Evolutionary conservation across 768 basidiomycete species (phyloP).

Genomic region (Mycena rebaudengoi): DNA sequence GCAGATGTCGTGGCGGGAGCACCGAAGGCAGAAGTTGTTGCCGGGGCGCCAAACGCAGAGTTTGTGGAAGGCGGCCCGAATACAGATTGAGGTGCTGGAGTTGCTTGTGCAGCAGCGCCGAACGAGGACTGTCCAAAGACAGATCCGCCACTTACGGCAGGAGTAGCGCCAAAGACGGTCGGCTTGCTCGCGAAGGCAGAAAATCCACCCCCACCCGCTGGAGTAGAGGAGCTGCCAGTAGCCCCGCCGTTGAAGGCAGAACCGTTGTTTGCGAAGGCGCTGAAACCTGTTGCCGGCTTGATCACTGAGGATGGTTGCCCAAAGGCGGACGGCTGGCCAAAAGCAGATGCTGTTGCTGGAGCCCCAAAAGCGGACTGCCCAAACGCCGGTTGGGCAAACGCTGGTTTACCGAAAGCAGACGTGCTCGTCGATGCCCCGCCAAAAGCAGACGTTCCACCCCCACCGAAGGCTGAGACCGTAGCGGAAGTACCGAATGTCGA

Average conservation of each 20-base stretch:
- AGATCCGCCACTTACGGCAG: constrained; percentile 25
- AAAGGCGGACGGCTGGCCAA: constrained; percentile 37
- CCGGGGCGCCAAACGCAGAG: constrained; percentile 29
- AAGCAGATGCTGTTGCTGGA: constrained; percentile 9
- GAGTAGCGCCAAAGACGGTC: constrained; percentile 23
- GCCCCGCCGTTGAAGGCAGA: constrained; percentile 23
- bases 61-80: constrained; percentile 36
- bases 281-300: constrained; percentile 22
- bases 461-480: constrained; percentile 30
- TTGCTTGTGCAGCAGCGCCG: constrained; percentile 22
- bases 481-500: constrained; percentile 12
- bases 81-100: constrained; percentile 37
- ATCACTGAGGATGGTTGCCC: constrained; percentile 28
- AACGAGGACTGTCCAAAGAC: constrained; percentile 38
- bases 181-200: constrained; percentile 24
- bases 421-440: constrained; percentile 16
- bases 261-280: constrained; percentile 25
- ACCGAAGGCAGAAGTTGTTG: constrained; percentile 32
- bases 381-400: constrained; percentile 44
- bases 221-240: constrained; percentile 39
- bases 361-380: constrained; percentile 35
- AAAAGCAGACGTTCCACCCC: constrained; percentile 30
- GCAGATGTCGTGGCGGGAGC: neutral
- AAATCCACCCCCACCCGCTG: constrained; percentile 29
- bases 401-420: constrained; percentile 23